phyloP scores from a whole-genome alignment of 805 yeast genomes.

The Candida ficus region DNA sequence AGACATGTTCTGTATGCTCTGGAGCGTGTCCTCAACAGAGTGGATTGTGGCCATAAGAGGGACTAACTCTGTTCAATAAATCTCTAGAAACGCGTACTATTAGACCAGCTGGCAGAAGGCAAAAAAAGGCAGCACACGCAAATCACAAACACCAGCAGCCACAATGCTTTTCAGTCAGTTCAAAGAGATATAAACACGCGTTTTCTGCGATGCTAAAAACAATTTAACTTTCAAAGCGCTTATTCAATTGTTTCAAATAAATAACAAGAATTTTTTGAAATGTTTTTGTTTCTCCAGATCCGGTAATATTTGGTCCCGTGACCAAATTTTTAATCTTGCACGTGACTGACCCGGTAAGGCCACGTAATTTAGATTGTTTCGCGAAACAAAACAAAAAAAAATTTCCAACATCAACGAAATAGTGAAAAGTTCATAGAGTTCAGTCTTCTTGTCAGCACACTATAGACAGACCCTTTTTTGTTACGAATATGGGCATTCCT shows the following conservation, averaged over 20 bases:
- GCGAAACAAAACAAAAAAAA: constrained; percentile 6
- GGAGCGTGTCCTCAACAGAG: not conserved
- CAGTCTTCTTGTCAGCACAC: not conserved
- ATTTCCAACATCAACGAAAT: not conserved
- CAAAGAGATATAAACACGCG: no score
- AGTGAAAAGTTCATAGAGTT: not conserved
- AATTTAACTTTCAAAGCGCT: not conserved
- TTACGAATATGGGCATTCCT: constrained; percentile 18
- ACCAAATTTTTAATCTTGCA: not conserved
- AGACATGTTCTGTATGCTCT: constrained; percentile 2
- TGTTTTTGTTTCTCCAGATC: not conserved
- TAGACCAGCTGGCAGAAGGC: no score
- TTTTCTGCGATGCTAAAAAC: no score
- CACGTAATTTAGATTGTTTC: no score
- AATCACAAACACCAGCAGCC: no score
- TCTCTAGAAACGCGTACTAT: not conserved
- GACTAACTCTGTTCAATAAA: not conserved
- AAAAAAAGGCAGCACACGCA: no score
- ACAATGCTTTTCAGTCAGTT: no score
- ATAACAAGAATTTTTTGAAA: not conserved
- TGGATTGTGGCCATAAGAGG: not conserved
- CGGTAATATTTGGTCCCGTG: not conserved
- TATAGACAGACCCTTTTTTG: not conserved
- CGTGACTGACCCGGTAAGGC: not conserved
- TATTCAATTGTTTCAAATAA: not conserved